Base-by-base conservation (phyloP, 768 basidiomycete species). In the Guyanaporus albipodus region DNA sequence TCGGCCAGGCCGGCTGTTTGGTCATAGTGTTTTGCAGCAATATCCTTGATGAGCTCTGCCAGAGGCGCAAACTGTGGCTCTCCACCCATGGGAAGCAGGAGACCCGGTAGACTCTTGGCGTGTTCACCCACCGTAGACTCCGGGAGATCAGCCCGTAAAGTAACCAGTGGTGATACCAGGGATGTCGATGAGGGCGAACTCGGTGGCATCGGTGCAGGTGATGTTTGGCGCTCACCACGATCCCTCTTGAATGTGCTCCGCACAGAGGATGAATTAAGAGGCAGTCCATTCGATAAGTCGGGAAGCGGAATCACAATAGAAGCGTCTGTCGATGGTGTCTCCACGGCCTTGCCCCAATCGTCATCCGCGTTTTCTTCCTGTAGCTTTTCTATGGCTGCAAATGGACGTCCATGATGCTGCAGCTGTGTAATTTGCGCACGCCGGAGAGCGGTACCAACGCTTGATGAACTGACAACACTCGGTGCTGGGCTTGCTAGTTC, bases 1-100 rank as follows among this genome's bases (percentile, higher is more conserved):
- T 69, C 62, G 11, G 59, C 57, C 12, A 67, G 35, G 12, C 61
- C 68, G 11, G 61, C 63, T 2, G 66, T 67, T 26, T 69, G 66
- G 32, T 64, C 66, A n/a, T 66, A 67, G 35, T 68, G 62, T 21
- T 69, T 66, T 26, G 59, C 63, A 36, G 61, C 68, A n/a, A 50
- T 57, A 15, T 69, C 66, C 42, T 64, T 66, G 54, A 67, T 67
- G 15, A 68, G 54, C 38, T 69, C 64, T 10, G 51, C 67, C 33
- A 67, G 29, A 2, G 67, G 62, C 15, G 47, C 63, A 15, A 67
- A 36, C 26, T 49, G 50, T 4, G 53, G 52, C n/a, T 52, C 52
- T 18, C 54, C 36, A 10, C 55, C 54, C 7, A 49, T 15, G 9
- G 38, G 26, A 26, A 44, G 40, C 19, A 42, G 38, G 11, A 55